Evolutionary conservation across 495 filamentous ascomycete genomes (phyloP).

Genomic region (Acidomyces sp.): DNA sequence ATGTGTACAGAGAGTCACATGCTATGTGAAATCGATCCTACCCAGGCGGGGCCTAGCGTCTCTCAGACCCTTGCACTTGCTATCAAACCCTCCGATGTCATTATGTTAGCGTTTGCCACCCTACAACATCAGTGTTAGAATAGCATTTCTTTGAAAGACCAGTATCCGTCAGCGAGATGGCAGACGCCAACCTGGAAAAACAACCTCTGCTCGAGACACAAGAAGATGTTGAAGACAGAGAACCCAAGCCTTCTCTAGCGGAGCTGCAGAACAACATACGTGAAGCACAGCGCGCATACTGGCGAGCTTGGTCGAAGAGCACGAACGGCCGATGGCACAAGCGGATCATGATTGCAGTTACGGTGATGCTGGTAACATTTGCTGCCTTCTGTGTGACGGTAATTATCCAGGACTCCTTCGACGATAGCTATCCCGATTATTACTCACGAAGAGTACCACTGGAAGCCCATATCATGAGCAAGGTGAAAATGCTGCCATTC

Average conservation of each 20-base stretch:
- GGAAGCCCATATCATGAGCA: constrained; percentile 85
- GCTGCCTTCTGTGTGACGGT: constrained; percentile 12
- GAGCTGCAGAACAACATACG: constrained; percentile 16
- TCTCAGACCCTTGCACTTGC: too few species aligned
- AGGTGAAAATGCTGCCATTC: too few species aligned
- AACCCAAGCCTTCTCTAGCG: constrained; percentile 7
- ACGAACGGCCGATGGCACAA: constrained; percentile 15
- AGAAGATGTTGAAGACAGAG: background rate
- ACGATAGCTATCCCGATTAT: constrained; percentile 2
- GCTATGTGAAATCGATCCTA: too few species aligned
- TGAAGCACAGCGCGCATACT: constrained; percentile 16
- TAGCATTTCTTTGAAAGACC: too few species aligned
- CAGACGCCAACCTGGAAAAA: constrained; percentile 22
- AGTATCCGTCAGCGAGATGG: too few species aligned
- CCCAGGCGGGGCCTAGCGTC: too few species aligned
- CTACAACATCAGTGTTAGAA: too few species aligned
- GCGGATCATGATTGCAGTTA: constrained; percentile 15
- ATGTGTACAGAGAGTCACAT: too few species aligned
- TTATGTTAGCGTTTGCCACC: too few species aligned
- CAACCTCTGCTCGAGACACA: constrained; percentile 15
- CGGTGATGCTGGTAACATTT: constrained; percentile 8
- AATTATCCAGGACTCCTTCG: constrained; percentile 7
- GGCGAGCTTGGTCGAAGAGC: constrained; percentile 14
- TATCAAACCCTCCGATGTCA: too few species aligned
- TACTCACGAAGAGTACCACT: constrained; percentile 43